Conservation (phyloP, 331 rosid genomes). For the Arachis monticola region DNA sequence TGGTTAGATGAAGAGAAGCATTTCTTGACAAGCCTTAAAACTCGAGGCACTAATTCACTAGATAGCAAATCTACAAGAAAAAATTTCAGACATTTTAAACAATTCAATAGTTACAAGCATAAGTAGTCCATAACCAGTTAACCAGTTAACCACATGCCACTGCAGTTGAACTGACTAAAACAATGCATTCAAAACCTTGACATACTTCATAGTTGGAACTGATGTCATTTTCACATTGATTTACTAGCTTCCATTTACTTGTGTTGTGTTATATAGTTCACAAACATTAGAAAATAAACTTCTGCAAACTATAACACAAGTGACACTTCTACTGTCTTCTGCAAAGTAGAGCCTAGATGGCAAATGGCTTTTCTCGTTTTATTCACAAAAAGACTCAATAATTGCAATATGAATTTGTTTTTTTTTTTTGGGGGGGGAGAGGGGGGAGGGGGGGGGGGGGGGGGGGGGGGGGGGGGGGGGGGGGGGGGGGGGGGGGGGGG, state of each 20-base stretch:
- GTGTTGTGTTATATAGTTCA: slow-evolving; percentile 4
- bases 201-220: slow-evolving; percentile 26
- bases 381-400: slow-evolving; percentile 14
- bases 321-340: not conserved
- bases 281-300: slow-evolving; percentile 8
- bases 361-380: not conserved
- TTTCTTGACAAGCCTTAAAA: slow-evolving; percentile 61
- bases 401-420: not conserved
- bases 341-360: not conserved
- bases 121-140: not conserved
- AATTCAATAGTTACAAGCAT: slow-evolving; percentile 4
- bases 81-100: slow-evolving; percentile 22
- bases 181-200: slow-evolving; percentile 15
- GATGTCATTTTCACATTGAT: slow-evolving; percentile 24
- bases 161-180: not conserved
- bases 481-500: too few species aligned
- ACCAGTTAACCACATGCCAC: not conserved
- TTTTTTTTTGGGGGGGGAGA: too few species aligned
- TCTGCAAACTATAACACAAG: slow-evolving; percentile 2
- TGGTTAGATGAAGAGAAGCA: slow-evolving; percentile 49
- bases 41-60: slow-evolving; percentile 59
- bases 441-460: too few species aligned
- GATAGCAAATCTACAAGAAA: slow-evolving; percentile 67
- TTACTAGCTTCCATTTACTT: slow-evolving; percentile 11
- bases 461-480: too few species aligned